Evolutionary conservation across 371 early-diverging fungal genomes (phyloP).

Genomic region (Mortierella sp.): DNA sequence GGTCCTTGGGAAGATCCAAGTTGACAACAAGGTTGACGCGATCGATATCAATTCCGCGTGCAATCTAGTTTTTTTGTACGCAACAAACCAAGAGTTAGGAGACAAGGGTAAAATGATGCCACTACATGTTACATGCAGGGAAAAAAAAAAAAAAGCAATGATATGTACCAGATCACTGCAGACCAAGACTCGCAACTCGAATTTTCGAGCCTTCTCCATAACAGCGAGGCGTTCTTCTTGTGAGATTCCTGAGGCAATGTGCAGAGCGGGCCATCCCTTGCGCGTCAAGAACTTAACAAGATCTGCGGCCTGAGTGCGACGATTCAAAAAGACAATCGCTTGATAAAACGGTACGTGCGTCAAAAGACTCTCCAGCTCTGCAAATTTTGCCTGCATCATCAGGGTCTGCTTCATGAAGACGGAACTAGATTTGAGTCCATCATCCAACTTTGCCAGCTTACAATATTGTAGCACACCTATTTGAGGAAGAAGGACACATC

Average conservation of each 20-base stretch:
- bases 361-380: slow-evolving; percentile 61
- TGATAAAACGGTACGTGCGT: slow-evolving; percentile 70
- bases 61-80: too few species aligned
- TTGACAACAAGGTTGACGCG: slow-evolving; percentile 76
- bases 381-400: slow-evolving; percentile 65
- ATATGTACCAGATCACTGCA: slow-evolving; percentile 77
- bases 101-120: too few species aligned
- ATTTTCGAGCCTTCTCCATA: slow-evolving; percentile 74
- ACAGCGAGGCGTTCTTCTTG: slow-evolving; percentile 71
- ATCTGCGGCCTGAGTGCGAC: slow-evolving; percentile 63
- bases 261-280: slow-evolving; percentile 68
- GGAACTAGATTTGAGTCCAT: slow-evolving; percentile 27
- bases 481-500: not conserved
- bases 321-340: slow-evolving; percentile 74
- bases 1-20: slow-evolving; percentile 67
- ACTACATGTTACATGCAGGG: too few species aligned
- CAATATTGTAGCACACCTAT: slow-evolving; percentile 70
- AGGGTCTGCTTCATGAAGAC: slow-evolving; percentile 33
- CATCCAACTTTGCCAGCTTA: slow-evolving; percentile 37
- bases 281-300: slow-evolving; percentile 65
- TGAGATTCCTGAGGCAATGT: slow-evolving; percentile 63
- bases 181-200: slow-evolving; percentile 77
- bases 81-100: too few species aligned
- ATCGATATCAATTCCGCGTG: slow-evolving; percentile 73
- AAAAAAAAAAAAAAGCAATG: too few species aligned